Evolutionary conservation across 2,329 filamentous ascomycete genomes (phyloP), one percentile per base, ranked within the genome.

Genomic region (Colletotrichum spaethianum): DNA sequence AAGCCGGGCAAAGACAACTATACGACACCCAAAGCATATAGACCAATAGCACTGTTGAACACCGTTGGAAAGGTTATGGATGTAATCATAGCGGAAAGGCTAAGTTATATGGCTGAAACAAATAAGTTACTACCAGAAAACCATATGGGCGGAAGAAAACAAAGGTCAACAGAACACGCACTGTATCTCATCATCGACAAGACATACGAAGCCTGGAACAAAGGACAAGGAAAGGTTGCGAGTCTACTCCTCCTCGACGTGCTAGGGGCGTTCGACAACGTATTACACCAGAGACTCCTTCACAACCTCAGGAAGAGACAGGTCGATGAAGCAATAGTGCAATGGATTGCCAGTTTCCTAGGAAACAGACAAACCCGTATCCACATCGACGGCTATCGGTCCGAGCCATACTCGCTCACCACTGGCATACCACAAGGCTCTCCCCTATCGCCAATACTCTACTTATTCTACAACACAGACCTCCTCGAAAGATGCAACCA

Each of bases 391-490:
- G 7, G 31, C 1, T 67, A 50, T n/a, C 23, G 4, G 23, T 40
- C 62, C 4, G 6, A 42, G 33, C 18, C 23, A 3, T 53, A 53
- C n/a, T 28, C 1, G 4, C 73, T 71, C 14, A 26, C 72, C 18
- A 76, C 67, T 5, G 75, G 76, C 5, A 77, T 78, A 9, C 74
- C 72, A 3, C 70, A 79, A 64, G 75, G 76, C 1, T 79, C 74
- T 1, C 74, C 70, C 5, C 36, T 78, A 1, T 78, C 73, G 1
- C 77, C 70, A 12, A 77, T 79, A 26, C 75, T 78, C 36, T 79
- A 75, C 66, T 71, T 78, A 5, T 73, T 79, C 56, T 80, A 77
- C 26, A 78, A 78, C 36, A 70, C 74, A 33, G 75, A 78, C 52
- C 67, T 79, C 1, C 67, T 79, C 3, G 72, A 78, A 50, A 52